Base-by-base conservation (phyloP, 768 basidiomycete genomes). In the Boletus reticulatus region DNA sequence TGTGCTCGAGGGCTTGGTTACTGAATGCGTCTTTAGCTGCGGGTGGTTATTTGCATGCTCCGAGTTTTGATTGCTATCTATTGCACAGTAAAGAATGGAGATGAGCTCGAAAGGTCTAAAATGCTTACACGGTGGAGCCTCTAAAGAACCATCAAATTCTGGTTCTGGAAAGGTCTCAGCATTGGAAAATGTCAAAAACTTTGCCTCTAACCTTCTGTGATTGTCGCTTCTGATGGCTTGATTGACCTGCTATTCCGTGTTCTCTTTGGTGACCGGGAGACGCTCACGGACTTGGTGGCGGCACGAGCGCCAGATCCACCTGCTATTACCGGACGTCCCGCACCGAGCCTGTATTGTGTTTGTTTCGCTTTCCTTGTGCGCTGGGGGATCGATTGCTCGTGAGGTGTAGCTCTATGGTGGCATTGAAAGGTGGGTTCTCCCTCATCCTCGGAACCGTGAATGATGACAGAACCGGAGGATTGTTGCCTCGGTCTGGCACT, bases 301-400 rank as follows among this genome's bases (percentile, higher is more conserved):
- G 78, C 72, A 52, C 89, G 81, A 22, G 89, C 79, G 17, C 89
- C 88, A 17, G 74, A 71, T 24, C 88, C 88, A 27, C 88, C 89
- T 32, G 80, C 86, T 17, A 76, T 75, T 9, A 77, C 75, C 10
- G 89, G 89, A 61, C 85, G 78, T 3, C 89, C 89, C 14, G 89
- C 83, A 48, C 90, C 90, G 17, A 92, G 76, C 58, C 76, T 77
- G 41, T 78, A 80, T 68, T 89, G 89, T 5, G 82, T 78, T 48
- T 89, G 87, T 67, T 85, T 89, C 13, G 88, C 85, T 64, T 88
- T 89, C 53, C 87, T 78, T 31, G 82, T 81, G 12, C 87, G 64
- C 24, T 69, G 70, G 14, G 68, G 66, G 22, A 57, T 48, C 3
- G 68, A 51, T 29, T 63, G 62, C 32, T 64, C 61, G 10, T 53